Conservation (phyloP, 2,329 filamentous ascomycete genomes). For the Ophiostoma sp. region DNA sequence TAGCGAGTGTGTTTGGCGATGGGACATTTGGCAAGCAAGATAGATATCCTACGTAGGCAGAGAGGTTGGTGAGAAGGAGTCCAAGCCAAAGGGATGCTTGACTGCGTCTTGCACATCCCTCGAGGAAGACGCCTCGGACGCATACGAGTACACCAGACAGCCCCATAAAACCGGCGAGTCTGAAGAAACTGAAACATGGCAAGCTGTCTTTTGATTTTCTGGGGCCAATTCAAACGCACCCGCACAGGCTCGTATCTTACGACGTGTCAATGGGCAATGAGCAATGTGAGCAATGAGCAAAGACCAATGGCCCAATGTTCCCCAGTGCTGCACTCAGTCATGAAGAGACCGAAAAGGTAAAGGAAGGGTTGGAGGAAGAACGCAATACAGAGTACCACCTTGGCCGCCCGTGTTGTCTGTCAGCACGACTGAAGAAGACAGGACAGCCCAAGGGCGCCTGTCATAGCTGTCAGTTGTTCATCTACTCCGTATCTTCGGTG, state of each 20-base stretch:
- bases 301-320: neutral
- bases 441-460: too few relatives aligned
- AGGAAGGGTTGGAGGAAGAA: constrained; percentile 2
- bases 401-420: neutral
- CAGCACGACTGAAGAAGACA: neutral
- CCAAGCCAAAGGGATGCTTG: too few relatives aligned
- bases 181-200: constrained; percentile 11
- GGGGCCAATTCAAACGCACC: constrained; percentile 5
- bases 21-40: too few relatives aligned
- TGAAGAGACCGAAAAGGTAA: neutral
- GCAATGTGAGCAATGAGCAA: too few relatives aligned
- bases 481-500: too few relatives aligned
- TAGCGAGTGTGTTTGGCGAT: too few relatives aligned
- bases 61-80: too few relatives aligned
- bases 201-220: neutral
- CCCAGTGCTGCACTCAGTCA: neutral
- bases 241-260: neutral
- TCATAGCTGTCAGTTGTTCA: too few relatives aligned
- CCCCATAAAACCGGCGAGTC: neutral
- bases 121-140: neutral
- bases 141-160: neutral
- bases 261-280: neutral
- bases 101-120: neutral
- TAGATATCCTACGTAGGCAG: too few relatives aligned
- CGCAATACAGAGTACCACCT: neutral